Evolutionary conservation across 257 asterid species (phyloP), one percentile per base, ranked within the genome.

Genomic region (Jaltomata sinuosa): DNA sequence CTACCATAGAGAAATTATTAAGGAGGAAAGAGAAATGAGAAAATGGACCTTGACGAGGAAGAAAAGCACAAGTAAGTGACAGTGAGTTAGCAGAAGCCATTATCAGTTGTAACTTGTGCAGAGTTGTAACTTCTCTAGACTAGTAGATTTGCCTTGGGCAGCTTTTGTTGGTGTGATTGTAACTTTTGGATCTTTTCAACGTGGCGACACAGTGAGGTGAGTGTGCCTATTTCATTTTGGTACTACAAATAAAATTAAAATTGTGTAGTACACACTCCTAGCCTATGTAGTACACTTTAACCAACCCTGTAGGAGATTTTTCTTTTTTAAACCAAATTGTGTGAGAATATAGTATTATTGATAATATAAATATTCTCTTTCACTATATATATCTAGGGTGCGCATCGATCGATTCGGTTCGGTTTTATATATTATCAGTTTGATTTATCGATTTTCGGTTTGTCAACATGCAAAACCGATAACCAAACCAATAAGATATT

Each of bases 51-150:
- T 81, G 89, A 77, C 90, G 80, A 32, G 87, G 74, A 61, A 82
- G 57, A 12, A 87, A 82, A 12, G 92, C 87, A 89, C 87, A 90
- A 29, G 88, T 82, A 29, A 89, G 84, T 40, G 92, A 64, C 31
- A 89, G 83, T 36, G 92, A 64, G 16, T 64, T 81, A 29, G 87
- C 78, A 36, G 92, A 82, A n/a, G 90, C 89, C 90, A 93, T 90
- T 15, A 64, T 82, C 31, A 18, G 19, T 61, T 61, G 22, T 74
- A 27, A 76, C 4, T 27, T 16, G 10, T 76, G 40, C n/a, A n/a
- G n/a, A n/a, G n/a, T n/a, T 45, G 21, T 16, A 42, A 8, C 8
- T 25, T 76, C 15, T 76, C 81, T 47, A 47, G 27, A 25, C 3
- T 74, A 31, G 42, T 25, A 25, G 21, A 25, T 8, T 50, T 16